Conservation (phyloP, 305 asterid species). For the Euphrasia arctica region DNA sequence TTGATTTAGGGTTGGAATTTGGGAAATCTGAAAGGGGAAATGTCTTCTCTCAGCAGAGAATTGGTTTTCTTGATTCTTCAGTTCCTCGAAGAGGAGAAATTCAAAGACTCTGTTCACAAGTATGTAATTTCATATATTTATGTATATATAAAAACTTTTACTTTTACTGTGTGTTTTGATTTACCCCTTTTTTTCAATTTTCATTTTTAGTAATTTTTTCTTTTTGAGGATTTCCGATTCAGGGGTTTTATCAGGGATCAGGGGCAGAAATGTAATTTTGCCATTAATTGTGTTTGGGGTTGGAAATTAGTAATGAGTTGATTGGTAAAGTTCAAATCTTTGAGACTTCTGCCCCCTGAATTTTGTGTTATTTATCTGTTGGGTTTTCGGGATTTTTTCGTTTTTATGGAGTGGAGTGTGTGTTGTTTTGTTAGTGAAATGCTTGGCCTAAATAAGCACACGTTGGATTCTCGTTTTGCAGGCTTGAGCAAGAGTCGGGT, state of each 20-base stretch:
- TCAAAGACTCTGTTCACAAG: constrained; percentile 97
- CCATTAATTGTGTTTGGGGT: neutral
- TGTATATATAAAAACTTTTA: neutral
- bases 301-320: neutral
- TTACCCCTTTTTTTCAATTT: constrained; percentile 16
- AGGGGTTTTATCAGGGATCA: constrained; percentile 23
- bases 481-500: constrained; percentile 89
- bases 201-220: constrained; percentile 14
- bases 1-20: constrained; percentile 37
- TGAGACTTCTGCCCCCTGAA: constrained; percentile 19
- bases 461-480: constrained; percentile 29
- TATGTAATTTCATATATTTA: neutral
- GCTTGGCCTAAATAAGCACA: constrained; percentile 13
- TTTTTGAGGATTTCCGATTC: constrained; percentile 22
- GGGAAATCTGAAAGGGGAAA: constrained; percentile 38
- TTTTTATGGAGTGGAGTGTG: constrained; percentile 8
- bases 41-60: constrained; percentile 97
- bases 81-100: constrained; percentile 96
- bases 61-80: constrained; percentile 94
- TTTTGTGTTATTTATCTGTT: constrained; percentile 6
- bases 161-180: constrained; percentile 3
- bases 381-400: neutral
- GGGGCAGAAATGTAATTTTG: constrained; percentile 21
- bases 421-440: neutral
- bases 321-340: constrained; percentile 12